Percentiles rank a stretch among this genome's conserved stretches.
These are phyloP conservation scores for Strigomonas culicis DNA, from an alignment of 208 protist genomes.

Conservation along the genomic window DNA sequence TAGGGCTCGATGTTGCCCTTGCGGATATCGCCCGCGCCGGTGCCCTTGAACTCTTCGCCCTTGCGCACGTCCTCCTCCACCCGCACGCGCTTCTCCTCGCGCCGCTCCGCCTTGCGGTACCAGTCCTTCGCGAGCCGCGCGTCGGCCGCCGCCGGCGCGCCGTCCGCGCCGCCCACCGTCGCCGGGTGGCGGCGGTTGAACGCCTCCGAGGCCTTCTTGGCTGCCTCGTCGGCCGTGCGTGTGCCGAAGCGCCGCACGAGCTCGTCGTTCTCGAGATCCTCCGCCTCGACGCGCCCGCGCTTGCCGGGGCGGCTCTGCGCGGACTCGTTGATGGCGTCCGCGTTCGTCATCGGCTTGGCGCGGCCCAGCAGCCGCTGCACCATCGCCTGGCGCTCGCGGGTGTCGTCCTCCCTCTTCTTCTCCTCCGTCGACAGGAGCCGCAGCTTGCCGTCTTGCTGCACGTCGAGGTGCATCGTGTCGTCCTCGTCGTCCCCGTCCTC, in stretches of 20 bases:
- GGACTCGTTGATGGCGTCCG: slow-evolving; percentile 52
- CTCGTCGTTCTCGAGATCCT: slow-evolving; percentile 87
- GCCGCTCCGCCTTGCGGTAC: slow-evolving; percentile 60
- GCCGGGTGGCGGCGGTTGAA: slow-evolving; percentile 21
- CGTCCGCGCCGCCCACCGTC: slow-evolving; percentile 17
- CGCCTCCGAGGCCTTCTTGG: slow-evolving; percentile 22
- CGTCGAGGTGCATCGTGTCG: slow-evolving; percentile 78
- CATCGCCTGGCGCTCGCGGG: slow-evolving; percentile 43
- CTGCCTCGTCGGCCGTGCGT: slow-evolving; percentile 45
- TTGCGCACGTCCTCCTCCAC: slow-evolving; percentile 86
- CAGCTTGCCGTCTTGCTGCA: slow-evolving; percentile 69
- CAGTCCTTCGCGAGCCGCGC: slow-evolving; percentile 54
- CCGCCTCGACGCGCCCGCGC: slow-evolving; percentile 52
- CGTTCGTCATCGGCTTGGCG: slow-evolving; percentile 31
- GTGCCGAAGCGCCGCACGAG: slow-evolving; percentile 67
- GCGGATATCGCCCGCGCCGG: slow-evolving; percentile 78
- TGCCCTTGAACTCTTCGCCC: slow-evolving; percentile 82
- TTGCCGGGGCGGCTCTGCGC: slow-evolving; percentile 43
- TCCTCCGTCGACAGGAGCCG: slow-evolving; percentile 80
- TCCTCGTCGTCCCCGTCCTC: slow-evolving; percentile 50
- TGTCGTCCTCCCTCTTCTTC: slow-evolving; percentile 49
- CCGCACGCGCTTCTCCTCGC: slow-evolving; percentile 62
- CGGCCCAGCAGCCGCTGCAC: slow-evolving; percentile 64
- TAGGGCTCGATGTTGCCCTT: slow-evolving; percentile 82
- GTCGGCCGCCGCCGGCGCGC: slow-evolving; percentile 31